A percentile compares a stretch with the other conserved stretches of the same genome.
Evolutionary conservation across 805 yeast genomes (phyloP).

Genomic region (Wickerhamiella qilinensis): DNA sequence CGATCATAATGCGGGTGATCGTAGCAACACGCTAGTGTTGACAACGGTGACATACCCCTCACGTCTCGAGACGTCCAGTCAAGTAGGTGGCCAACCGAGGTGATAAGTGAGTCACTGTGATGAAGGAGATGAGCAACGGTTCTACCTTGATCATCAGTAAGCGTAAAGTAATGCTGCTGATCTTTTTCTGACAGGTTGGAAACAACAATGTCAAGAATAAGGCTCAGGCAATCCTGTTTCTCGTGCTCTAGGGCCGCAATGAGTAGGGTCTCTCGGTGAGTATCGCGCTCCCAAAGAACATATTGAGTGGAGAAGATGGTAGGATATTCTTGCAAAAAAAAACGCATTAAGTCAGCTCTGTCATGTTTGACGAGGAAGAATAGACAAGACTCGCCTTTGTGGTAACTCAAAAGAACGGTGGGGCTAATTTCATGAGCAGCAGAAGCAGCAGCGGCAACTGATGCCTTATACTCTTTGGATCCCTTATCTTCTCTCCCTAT

Average conservation of each 20-base stretch:
- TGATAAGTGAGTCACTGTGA: slow-evolving; percentile 36
- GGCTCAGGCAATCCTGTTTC: slow-evolving; percentile 29
- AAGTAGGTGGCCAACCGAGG: slow-evolving; percentile 37
- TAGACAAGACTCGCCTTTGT: slow-evolving; percentile 54
- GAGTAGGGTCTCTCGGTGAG: slow-evolving; percentile 39
- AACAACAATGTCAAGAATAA: slow-evolving; percentile 30
- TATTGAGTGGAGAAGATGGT: slow-evolving; percentile 47
- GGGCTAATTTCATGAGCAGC: neutral
- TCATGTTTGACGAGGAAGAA: slow-evolving; percentile 41
- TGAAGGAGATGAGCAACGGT: slow-evolving; percentile 61
- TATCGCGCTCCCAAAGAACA: slow-evolving; percentile 44
- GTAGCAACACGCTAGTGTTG: slow-evolving; percentile 60
- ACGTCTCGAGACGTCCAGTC: slow-evolving; percentile 56
- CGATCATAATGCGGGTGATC: slow-evolving; percentile 50
- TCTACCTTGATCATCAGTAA: slow-evolving; percentile 36
- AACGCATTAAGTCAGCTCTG: slow-evolving; percentile 30
- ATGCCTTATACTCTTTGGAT: neutral
- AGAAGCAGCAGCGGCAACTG: neutral
- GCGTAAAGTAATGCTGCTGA: slow-evolving; percentile 31
- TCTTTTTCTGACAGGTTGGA: slow-evolving; percentile 29
- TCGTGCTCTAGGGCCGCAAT: slow-evolving; percentile 45
- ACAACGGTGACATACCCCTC: slow-evolving; percentile 62
- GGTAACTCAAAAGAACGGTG: slow-evolving; percentile 16
- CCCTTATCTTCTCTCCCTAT: neutral
- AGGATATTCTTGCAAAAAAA: slow-evolving; percentile 23